Evolutionary conservation across 2,329 filamentous ascomycete species (phyloP).

Genomic region (Fusarium compactum): DNA sequence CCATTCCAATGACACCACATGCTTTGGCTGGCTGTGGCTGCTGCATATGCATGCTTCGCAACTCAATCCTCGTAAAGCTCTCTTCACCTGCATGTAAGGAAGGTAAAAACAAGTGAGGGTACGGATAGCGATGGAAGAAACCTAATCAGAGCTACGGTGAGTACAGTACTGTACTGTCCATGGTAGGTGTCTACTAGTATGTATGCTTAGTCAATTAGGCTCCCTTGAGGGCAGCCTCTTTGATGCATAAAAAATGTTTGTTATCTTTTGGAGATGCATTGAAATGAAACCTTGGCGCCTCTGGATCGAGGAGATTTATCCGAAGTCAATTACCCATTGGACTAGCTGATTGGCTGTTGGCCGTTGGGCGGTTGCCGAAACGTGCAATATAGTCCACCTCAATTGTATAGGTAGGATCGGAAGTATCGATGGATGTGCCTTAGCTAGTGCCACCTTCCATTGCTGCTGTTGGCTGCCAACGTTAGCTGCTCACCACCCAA

Average conservation of each 20-base stretch:
- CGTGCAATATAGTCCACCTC: conserved; percentile 36
- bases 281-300: conserved; percentile 40
- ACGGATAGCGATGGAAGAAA: conserved; percentile 5
- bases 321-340: conserved; percentile 24
- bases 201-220: conserved; percentile 8
- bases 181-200: background rate
- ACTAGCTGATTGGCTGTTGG: conserved; percentile 22
- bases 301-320: conserved; percentile 34
- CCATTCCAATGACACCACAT: conserved; percentile 29
- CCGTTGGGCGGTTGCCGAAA: conserved; percentile 33
- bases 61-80: conserved; percentile 19
- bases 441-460: conserved; percentile 25
- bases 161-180: background rate
- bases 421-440: conserved; percentile 36
- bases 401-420: conserved; percentile 35
- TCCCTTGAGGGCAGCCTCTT: conserved; percentile 12
- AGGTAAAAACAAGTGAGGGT: background rate
- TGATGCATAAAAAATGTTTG: conserved; percentile 21
- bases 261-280: conserved; percentile 23
- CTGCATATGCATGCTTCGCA: conserved; percentile 9
- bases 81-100: background rate
- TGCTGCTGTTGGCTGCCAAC: background rate
- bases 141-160: conserved; percentile 9
- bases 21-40: conserved; percentile 19
- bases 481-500: conserved; percentile 2